phyloP scores from a whole-genome alignment of 768 basidiomycete species.

The Collybiopsis luxurians region DNA sequence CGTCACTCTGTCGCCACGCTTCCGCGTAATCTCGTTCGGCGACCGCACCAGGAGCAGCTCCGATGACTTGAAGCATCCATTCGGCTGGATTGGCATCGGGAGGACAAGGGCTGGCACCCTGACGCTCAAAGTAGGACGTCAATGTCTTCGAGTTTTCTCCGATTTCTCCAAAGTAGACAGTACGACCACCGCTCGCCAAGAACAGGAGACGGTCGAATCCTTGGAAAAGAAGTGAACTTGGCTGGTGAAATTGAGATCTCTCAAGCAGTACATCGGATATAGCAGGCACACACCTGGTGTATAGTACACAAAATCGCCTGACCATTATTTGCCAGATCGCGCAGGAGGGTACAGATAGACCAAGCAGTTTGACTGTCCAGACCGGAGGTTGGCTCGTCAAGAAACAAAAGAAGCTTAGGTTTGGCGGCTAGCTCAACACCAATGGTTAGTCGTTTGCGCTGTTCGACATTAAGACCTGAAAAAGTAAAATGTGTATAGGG shows the following conservation, averaged over 20 bases:
- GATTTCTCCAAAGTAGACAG: conserved; percentile 58
- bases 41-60: conserved; percentile 38
- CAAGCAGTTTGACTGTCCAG: conserved; percentile 53
- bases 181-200: conserved; percentile 50
- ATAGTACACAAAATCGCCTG: conserved; percentile 55
- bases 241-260: no score
- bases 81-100: conserved; percentile 61
- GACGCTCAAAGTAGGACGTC: conserved; percentile 57
- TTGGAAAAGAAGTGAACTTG: conserved; percentile 52
- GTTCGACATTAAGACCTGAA: conserved; percentile 51
- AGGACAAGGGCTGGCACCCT: conserved; percentile 51
- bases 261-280: no score
- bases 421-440: conserved; percentile 60
- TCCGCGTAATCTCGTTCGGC: conserved; percentile 38
- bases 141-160: conserved; percentile 49
- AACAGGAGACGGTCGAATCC: conserved; percentile 50
- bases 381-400: conserved; percentile 61
- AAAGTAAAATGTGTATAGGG: conserved; percentile 48
- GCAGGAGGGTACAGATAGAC: conserved; percentile 45
- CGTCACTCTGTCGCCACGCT: conserved; percentile 36
- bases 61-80: conserved; percentile 43
- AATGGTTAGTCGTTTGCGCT: conserved; percentile 56
- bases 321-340: conserved; percentile 51
- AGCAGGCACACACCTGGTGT: no score
- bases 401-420: conserved; percentile 50